These are phyloP conservation scores for Candida yuanshanica DNA, from an alignment of 805 yeast genomes.

Conservation along the genomic window DNA sequence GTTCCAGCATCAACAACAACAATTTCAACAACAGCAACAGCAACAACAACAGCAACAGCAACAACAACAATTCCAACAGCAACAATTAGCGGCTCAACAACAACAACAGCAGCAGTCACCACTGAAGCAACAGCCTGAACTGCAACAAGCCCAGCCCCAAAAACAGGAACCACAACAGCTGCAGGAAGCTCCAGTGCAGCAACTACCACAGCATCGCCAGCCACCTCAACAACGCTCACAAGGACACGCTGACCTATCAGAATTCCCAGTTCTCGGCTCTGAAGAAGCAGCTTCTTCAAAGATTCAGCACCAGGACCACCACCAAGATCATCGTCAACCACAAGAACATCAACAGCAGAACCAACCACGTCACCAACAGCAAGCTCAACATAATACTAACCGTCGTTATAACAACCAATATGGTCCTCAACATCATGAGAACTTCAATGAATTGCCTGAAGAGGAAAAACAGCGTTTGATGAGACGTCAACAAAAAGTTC, in stretches of 20 bases:
- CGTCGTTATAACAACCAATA: constrained; percentile 23
- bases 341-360: constrained; percentile 9
- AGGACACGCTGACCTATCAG: constrained; percentile 31
- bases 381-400: constrained; percentile 23
- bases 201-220: constrained; percentile 7
- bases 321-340: constrained; percentile 8
- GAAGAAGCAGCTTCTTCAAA: constrained; percentile 26
- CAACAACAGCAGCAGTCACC: constrained; percentile 12
- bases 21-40: constrained; percentile 13
- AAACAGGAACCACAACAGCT: constrained; percentile 21
- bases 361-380: constrained; percentile 14
- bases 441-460: constrained; percentile 45
- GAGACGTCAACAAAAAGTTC: constrained; percentile 68
- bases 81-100: constrained; percentile 7
- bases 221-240: constrained; percentile 1
- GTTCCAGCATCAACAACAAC: constrained; percentile 21
- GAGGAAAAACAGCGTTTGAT: constrained; percentile 68
- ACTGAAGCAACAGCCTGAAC: constrained; percentile 9
- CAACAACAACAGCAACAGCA: constrained; percentile 16
- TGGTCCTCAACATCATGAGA: constrained; percentile 25
- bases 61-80: constrained; percentile 15
- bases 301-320: constrained; percentile 15
- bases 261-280: constrained; percentile 51
- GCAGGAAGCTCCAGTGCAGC: constrained; percentile 12
- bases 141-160: constrained; percentile 9